Conservation (phyloP, 371 early-diverging fungal genomes). For the Saksenaea vasiformis region DNA sequence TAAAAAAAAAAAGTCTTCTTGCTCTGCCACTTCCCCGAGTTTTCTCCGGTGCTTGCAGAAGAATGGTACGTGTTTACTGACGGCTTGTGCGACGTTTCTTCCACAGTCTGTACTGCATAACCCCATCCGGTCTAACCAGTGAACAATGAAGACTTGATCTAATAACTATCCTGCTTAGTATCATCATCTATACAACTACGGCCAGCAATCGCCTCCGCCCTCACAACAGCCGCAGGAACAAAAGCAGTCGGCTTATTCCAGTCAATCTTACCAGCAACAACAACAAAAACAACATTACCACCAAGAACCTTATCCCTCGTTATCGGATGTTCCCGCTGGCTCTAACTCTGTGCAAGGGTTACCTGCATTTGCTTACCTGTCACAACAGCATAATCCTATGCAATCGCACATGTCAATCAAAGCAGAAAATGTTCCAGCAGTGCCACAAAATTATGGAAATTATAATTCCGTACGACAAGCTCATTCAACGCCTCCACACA, state of each 20-base stretch:
- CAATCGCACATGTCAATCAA: neutral
- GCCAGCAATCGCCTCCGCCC: constrained; percentile 1
- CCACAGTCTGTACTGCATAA: constrained; percentile 5
- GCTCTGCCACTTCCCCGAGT: constrained; percentile 4
- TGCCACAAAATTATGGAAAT: neutral
- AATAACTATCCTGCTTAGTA: neutral
- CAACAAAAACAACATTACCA: neutral
- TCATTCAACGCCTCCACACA: neutral
- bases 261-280: neutral
- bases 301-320: neutral
- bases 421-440: neutral
- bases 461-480: constrained; percentile 2
- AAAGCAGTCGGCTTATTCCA: neutral
- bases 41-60: constrained; percentile 2
- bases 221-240: constrained; percentile 4
- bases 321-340: constrained; percentile 2
- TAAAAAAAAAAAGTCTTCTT: no score
- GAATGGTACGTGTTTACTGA: constrained; percentile 6
- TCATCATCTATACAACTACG: constrained; percentile 5
- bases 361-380: constrained; percentile 3
- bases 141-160: neutral
- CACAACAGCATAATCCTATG: constrained; percentile 3
- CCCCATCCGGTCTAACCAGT: neutral
- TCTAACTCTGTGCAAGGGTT: neutral
- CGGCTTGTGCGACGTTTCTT: neutral